Conservation (phyloP, 208 protist genomes). For the Herpetomonas samuelpessoai region DNA sequence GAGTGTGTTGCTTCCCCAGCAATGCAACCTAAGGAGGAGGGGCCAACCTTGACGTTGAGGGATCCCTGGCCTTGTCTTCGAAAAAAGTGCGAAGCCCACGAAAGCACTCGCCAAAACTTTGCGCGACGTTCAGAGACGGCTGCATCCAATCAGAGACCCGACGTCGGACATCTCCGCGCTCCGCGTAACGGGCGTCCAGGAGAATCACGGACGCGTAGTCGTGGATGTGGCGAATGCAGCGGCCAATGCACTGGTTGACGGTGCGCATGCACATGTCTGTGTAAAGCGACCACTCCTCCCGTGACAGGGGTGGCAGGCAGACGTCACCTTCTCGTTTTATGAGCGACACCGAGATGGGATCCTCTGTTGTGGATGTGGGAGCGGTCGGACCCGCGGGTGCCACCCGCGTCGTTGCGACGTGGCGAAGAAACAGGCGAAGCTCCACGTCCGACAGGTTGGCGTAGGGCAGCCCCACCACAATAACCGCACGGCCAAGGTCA, state of each 20-base stretch:
- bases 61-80: not conserved
- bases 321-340: not conserved
- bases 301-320: conserved; percentile 13
- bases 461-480: conserved; percentile 97
- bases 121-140: conserved; percentile 38
- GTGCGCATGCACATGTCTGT: conserved; percentile 94
- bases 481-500: conserved; percentile 89
- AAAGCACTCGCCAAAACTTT: conserved; percentile 72
- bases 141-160: conserved; percentile 66
- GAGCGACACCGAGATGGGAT: not conserved
- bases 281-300: conserved; percentile 73
- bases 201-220: conserved; percentile 95
- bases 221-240: conserved; percentile 91
- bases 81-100: conserved; percentile 67
- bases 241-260: conserved; percentile 96
- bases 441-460: conserved; percentile 91
- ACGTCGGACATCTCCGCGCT: conserved; percentile 39
- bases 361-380: conserved; percentile 1
- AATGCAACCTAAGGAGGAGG: no score
- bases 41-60: no score
- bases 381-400: not conserved
- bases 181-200: conserved; percentile 87
- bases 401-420: conserved; percentile 48
- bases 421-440: conserved; percentile 82
- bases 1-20: no score